phyloP scores from a whole-genome alignment of 164 flowering plant species.

The Vitis vinifera region ASM3070453v1 NC_081817.1:1169501-1170000 shows the following conservation, averaged over 20 bases:
- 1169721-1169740: slow-evolving; percentile 4
- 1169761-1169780: neutral
- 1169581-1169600: slow-evolving; percentile 30
- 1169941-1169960: neutral
- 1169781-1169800: neutral
- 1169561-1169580: slow-evolving; percentile 17
- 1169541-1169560: slow-evolving; percentile 50
- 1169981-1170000: too few relatives aligned
- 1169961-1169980: too few relatives aligned
- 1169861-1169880: neutral
- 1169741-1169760: slow-evolving; percentile 2
- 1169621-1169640: neutral
- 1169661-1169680: neutral
- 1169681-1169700: neutral
- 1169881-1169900: slow-evolving; percentile 1
- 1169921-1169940: neutral
- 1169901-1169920: neutral
- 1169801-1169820: slow-evolving; percentile 1
- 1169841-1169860: slow-evolving; percentile 6
- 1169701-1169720: slow-evolving; percentile 18
- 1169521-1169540: neutral
- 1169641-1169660: neutral
- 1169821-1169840: neutral
- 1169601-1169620: slow-evolving; percentile 31
- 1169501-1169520: too few relatives aligned